Percentiles rank a stretch among this genome's conserved stretches.
These are phyloP conservation scores for Thinopyrum elongatum DNA, from an alignment of 176 grass and related monocot species.

Conservation along the genomic window DNA sequence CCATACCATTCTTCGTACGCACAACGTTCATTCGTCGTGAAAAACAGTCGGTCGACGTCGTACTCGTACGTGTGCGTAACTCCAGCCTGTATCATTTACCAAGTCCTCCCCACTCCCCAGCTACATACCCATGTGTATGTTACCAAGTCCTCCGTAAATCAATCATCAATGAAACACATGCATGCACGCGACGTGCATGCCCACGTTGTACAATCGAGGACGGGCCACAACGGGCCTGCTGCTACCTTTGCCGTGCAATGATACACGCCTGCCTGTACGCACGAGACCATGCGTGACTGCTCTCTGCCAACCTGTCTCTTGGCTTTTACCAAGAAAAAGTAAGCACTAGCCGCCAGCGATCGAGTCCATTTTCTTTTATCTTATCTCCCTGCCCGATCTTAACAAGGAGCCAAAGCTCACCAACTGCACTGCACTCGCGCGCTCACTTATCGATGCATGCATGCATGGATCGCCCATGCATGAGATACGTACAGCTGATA, in stretches of 20 bases:
- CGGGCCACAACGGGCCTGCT: neutral
- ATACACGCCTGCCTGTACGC: neutral
- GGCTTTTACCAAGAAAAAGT: neutral
- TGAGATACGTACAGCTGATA: neutral
- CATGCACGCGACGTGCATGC: neutral
- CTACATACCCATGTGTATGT: neutral
- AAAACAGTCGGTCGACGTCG: too few relatives aligned
- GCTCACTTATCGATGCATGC: too few relatives aligned
- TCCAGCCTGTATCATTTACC: too few relatives aligned
- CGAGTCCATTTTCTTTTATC: neutral
- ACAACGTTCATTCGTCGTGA: too few relatives aligned
- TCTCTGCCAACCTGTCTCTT: neutral
- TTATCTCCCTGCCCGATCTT: neutral
- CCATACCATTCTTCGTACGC: too few relatives aligned
- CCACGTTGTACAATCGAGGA: neutral
- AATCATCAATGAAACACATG: too few relatives aligned
- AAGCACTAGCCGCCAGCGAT: neutral
- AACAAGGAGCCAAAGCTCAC: neutral
- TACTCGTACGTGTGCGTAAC: neutral
- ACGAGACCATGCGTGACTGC: neutral
- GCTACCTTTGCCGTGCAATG: neutral
- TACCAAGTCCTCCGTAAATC: neutral
- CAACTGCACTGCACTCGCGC: neutral
- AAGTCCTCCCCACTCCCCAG: too few relatives aligned
- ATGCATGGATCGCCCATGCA: neutral